phyloP scores from a whole-genome alignment of 192 early-diverging fungal genomes.

The Diversispora eburnea region DNA sequence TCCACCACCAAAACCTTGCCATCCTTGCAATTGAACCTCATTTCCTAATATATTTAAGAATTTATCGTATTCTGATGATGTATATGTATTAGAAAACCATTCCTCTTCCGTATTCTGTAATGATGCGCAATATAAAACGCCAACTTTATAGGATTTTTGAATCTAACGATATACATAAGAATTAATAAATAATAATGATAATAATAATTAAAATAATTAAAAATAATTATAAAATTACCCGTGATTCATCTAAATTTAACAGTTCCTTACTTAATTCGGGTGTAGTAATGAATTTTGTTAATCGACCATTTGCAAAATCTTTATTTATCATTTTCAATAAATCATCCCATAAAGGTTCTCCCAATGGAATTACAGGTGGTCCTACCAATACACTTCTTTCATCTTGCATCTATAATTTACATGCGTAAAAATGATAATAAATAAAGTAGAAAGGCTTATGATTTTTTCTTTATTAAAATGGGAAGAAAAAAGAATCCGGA shows the following conservation, averaged over 20 bases:
- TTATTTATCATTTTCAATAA: background rate
- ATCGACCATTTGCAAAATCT: conserved; percentile 29
- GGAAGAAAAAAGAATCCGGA: too few species aligned
- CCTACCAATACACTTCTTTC: background rate
- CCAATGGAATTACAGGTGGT: background rate
- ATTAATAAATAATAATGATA: background rate
- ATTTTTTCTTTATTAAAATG: background rate
- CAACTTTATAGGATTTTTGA: conserved; percentile 67
- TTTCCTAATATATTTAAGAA: conserved; percentile 71
- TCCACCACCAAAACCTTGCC: conserved; percentile 71
- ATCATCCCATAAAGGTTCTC: conserved; percentile 2
- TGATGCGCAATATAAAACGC: conserved; percentile 62
- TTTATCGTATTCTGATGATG: conserved; percentile 51
- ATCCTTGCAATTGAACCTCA: conserved; percentile 66
- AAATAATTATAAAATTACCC: conserved; percentile 1
- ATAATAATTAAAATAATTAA: background rate
- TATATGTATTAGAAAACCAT: conserved; percentile 67
- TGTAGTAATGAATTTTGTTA: conserved; percentile 58
- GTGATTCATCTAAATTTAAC: conserved; percentile 67
- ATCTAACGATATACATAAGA: background rate
- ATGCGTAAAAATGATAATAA: background rate
- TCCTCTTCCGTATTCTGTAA: conserved; percentile 74
- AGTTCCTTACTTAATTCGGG: conserved; percentile 60
- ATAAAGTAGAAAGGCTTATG: background rate
- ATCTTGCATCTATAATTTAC: background rate